phyloP scores from a whole-genome alignment of 1,284 basidiomycete species.

The Boletus calvinii region DNA sequence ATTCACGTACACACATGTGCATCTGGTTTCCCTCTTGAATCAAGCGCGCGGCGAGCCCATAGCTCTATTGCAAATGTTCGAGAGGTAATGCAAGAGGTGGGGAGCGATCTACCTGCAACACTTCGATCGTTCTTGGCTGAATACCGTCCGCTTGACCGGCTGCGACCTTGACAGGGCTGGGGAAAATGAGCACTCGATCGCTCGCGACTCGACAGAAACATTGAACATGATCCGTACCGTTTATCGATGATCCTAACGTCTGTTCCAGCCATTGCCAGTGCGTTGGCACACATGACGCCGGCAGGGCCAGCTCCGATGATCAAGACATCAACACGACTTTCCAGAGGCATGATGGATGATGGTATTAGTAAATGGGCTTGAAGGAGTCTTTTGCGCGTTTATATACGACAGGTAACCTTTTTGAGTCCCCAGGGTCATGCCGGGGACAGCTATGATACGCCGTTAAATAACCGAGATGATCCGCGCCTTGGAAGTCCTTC shows the following conservation, averaged over 20 bases:
- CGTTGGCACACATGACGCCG: conserved; percentile 63
- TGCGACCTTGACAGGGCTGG: conserved; percentile 52
- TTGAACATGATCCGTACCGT: conserved; percentile 3
- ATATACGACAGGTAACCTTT: too few relatives aligned
- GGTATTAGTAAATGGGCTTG: not conserved
- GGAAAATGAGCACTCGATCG: not conserved
- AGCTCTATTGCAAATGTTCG: conserved; percentile 46
- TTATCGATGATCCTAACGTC: conserved; percentile 52
- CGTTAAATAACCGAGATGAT: too few relatives aligned
- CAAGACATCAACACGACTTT: conserved; percentile 52
- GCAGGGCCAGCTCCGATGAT: conserved; percentile 58
- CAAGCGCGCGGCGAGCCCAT: conserved; percentile 65
- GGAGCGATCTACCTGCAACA: conserved; percentile 54
- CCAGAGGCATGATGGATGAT: conserved; percentile 13
- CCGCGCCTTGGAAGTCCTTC: too few relatives aligned
- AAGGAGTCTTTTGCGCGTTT: too few relatives aligned
- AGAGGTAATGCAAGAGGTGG: not conserved
- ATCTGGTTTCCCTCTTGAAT: conserved; percentile 64
- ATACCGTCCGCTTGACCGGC: conserved; percentile 78
- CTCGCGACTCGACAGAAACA: not conserved
- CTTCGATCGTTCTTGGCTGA: conserved; percentile 73
- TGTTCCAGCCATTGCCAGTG: conserved; percentile 56
- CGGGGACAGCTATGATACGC: too few relatives aligned
- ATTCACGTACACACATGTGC: conserved; percentile 53
- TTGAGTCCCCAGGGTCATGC: too few relatives aligned